Conservation (phyloP, 1,139 yeast species). For the Yamadazyma kanchanaburiensis region DNA sequence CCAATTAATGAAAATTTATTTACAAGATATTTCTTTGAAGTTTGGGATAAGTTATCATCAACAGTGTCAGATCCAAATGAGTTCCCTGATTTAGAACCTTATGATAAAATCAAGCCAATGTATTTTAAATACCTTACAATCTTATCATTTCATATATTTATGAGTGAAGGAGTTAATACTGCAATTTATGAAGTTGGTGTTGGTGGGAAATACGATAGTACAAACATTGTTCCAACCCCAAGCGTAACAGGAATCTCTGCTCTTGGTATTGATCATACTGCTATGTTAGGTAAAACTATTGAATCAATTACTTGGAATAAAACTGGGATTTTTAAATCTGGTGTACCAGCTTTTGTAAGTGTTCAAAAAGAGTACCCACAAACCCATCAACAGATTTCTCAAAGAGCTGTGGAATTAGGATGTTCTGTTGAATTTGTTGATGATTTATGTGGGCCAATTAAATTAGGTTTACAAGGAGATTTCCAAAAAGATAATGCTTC, state of each 20-base stretch:
- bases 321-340: constrained; percentile 82
- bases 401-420: constrained; percentile 64
- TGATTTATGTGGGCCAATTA: constrained; percentile 19
- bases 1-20: constrained; percentile 81
- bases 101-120: constrained; percentile 73
- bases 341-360: constrained; percentile 63
- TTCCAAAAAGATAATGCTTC: constrained; percentile 88
- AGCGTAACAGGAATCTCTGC: constrained; percentile 84
- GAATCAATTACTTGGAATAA: constrained; percentile 95
- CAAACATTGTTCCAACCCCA: constrained; percentile 79
- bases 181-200: constrained; percentile 98
- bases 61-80: constrained; percentile 52
- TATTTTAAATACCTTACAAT: constrained; percentile 90
- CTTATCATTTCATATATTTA: constrained; percentile 84
- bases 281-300: constrained; percentile 83
- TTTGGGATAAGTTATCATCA: constrained; percentile 75
- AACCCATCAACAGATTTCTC: constrained; percentile 49
- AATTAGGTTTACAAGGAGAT: constrained; percentile 81
- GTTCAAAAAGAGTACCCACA: constrained; percentile 52
- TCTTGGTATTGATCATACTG: constrained; percentile 89
- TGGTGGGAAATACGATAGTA: constrained; percentile 96
- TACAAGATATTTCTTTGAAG: constrained; percentile 87
- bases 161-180: constrained; percentile 83
- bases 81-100: constrained; percentile 71
- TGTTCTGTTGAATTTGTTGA: constrained; percentile 54